Evolutionary conservation across 2,329 filamentous ascomycete genomes (phyloP).

Genomic region (Arthrobotrys pseudoclavata): DNA sequence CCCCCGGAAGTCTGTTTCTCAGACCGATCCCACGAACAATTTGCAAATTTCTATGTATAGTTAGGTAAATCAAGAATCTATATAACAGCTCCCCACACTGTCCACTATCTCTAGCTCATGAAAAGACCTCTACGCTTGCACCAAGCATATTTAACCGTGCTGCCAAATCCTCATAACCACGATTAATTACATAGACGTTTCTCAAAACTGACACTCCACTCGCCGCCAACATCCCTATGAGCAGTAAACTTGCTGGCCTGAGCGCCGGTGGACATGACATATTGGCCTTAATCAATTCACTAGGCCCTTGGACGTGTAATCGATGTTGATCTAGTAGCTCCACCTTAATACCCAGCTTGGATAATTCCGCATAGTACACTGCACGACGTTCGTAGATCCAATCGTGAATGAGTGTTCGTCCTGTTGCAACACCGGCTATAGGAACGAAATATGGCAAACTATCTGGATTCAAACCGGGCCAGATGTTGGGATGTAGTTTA

Average conservation of each 20-base stretch:
- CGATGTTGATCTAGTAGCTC: constrained; percentile 30
- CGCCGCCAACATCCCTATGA: constrained; percentile 36
- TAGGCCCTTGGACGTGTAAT: constrained; percentile 15
- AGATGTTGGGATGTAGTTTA: constrained; percentile 34
- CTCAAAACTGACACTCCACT: constrained; percentile 21
- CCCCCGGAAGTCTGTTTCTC: no score
- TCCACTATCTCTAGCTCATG: neutral
- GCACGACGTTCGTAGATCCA: constrained; percentile 37
- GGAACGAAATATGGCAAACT: constrained; percentile 41
- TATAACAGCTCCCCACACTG: neutral
- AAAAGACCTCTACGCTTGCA: constrained; percentile 25
- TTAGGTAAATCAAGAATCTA: neutral
- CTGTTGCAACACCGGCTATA: constrained; percentile 35
- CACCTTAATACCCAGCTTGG: constrained; percentile 24
- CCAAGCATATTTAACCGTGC: constrained; percentile 27
- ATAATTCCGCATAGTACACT: constrained; percentile 24
- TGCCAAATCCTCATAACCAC: constrained; percentile 42
- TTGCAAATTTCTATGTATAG: neutral
- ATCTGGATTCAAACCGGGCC: constrained; percentile 39
- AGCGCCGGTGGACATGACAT: constrained; percentile 35
- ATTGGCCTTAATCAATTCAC: constrained; percentile 20
- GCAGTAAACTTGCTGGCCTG: constrained; percentile 30
- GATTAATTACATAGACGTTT: constrained; percentile 33
- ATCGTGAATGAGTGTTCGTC: constrained; percentile 26
- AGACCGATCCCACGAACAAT: neutral